Base-by-base conservation (phyloP, 129 eudicot genomes). In the Artemisia argyi region DNA sequence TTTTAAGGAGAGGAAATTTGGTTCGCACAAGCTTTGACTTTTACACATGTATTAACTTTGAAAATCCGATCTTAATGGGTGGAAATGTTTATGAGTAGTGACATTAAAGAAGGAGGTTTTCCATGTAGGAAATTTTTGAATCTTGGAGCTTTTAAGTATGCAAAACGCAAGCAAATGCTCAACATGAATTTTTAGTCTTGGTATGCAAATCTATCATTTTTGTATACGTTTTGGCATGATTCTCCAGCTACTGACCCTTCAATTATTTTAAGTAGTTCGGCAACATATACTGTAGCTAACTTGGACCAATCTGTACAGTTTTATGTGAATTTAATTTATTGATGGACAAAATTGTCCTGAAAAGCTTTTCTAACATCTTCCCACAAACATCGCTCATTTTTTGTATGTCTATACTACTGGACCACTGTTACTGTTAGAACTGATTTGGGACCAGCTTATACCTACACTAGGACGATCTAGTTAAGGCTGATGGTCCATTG, bases 51-150 rank as follows among this genome's bases (percentile, higher is more conserved):
- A 24, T 32, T n/a, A 26, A 9, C 28, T 56, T 4, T 56, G 28
- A 18, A 56, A 17, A 8, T 56, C 26, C 22, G 61, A 18, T 56
- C 61, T 56, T 2, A 85, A 53, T 90, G 84, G 65, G 61, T 85
- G 50, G 60, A 56, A 20, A 61, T 22, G 73, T 73, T 72, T 22
- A 65, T 76, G 8, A 71, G 61, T 4, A 39, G 68, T 15, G 72
- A 26, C 46, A 35, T 44, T 16, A 51, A 61, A 13, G 88, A 75
- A 35, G 55, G 44, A 78, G 54, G 5, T 32, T 68, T 88, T 48
- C 91, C 95, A 0, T 89, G 96, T 89, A 79, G 73, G 60, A 83
- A 20, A 30, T 77, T 89, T 14, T 53, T 83, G 85, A 87, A 89
- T 76, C 79, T 65, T 49, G 96, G 91, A 17, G 61, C 50, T 52